A percentile compares a stretch with the other conserved stretches of the same genome.
Evolutionary conservation across 2,329 filamentous ascomycete genomes (phyloP).

Genomic region (Ophiocordyceps camponoti-leonardi): DNA sequence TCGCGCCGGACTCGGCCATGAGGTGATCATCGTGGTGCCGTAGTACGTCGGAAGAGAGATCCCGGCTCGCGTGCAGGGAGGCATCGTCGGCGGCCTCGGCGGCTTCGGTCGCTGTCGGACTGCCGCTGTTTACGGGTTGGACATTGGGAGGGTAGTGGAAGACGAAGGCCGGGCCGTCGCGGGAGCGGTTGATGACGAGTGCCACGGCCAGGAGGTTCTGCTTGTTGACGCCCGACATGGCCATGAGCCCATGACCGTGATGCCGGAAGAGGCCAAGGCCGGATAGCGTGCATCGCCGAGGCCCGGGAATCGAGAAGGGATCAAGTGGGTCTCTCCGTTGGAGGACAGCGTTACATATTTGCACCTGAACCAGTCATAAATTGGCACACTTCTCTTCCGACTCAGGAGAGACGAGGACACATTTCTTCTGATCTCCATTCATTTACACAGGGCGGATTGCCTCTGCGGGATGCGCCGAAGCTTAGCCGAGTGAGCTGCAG

Average conservation of each 20-base stretch:
- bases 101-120: constrained; percentile 14
- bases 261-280: not conserved
- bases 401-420: too few species aligned
- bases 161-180: constrained; percentile 65
- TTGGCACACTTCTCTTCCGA: too few species aligned
- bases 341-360: too few species aligned
- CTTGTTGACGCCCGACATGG: constrained; percentile 32
- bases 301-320: too few species aligned
- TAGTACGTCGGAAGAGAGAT: constrained; percentile 16
- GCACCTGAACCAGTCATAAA: too few species aligned
- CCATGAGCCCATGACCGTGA: constrained; percentile 2
- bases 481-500: too few species aligned
- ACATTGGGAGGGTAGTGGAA: constrained; percentile 71
- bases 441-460: too few species aligned
- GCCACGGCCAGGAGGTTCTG: constrained; percentile 52
- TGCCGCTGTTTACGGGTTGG: constrained; percentile 16
- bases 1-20: constrained; percentile 35
- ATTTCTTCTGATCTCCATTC: too few species aligned
- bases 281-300: not conserved
- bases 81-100: constrained; percentile 30
- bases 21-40: constrained; percentile 37
- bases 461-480: too few species aligned
- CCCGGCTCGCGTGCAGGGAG: constrained; percentile 18
- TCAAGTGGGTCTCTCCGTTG: too few species aligned
- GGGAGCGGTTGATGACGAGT: constrained; percentile 56